phyloP scores from a whole-genome alignment of 139 green algal genomes.

The Astrephomene gubernaculifera region DNA sequence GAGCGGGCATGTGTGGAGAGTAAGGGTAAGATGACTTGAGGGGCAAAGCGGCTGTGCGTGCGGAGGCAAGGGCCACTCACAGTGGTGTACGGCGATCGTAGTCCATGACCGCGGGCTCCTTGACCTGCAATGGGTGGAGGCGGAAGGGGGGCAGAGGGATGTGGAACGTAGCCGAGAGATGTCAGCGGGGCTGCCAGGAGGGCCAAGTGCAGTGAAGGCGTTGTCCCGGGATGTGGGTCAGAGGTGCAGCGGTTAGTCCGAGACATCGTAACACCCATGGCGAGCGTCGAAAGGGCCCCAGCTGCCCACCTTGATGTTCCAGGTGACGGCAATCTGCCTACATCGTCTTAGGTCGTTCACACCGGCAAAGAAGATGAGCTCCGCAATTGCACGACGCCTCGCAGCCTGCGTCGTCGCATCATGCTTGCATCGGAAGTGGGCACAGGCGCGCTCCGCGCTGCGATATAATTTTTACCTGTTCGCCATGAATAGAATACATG shows the following conservation, averaged over 20 bases:
- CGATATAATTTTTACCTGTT: constrained; percentile 46
- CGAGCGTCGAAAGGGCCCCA: too few species aligned
- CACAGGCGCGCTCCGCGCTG: not conserved
- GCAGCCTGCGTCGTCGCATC: constrained; percentile 72
- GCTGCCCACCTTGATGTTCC: constrained; percentile 39
- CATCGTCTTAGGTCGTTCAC: constrained; percentile 83
- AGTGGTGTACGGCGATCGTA: constrained; percentile 91
- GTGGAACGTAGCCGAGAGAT: too few species aligned
- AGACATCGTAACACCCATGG: too few species aligned
- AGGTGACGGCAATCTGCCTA: constrained; percentile 67
- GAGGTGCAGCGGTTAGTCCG: too few species aligned
- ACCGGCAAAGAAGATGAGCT: constrained; percentile 92
- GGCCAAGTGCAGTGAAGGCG: too few species aligned
- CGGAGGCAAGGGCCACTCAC: constrained; percentile 68
- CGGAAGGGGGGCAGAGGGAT: too few species aligned
- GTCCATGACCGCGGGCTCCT: constrained; percentile 81
- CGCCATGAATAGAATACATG: constrained; percentile 65
- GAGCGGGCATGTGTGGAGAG: too few species aligned
- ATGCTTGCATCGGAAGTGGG: not conserved
- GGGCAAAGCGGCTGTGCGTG: too few species aligned
- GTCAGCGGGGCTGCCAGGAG: too few species aligned
- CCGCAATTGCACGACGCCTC: constrained; percentile 80
- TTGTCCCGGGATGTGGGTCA: too few species aligned
- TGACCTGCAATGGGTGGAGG: too few species aligned
- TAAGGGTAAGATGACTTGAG: too few species aligned